Conservation (phyloP, 2,329 filamentous ascomycete species). For the Aschersonia sp. region DNA sequence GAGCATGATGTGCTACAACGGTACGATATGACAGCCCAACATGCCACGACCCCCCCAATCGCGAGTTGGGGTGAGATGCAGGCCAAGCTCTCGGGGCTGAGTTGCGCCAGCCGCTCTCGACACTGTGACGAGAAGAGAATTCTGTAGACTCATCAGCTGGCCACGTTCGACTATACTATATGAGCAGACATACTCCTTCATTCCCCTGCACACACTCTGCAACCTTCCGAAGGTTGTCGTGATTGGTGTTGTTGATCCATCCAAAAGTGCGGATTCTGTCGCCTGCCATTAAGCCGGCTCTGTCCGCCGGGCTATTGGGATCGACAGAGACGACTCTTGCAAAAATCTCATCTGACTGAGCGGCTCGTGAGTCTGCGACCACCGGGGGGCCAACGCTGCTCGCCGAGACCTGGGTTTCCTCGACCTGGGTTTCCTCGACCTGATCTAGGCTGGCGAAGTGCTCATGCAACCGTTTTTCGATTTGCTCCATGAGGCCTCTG, state of each 20-base stretch:
- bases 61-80: slow-evolving; percentile 60
- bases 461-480: slow-evolving; percentile 78
- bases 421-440: slow-evolving; percentile 29
- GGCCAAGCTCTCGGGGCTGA: slow-evolving; percentile 41
- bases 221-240: slow-evolving; percentile 73
- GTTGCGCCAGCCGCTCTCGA: slow-evolving; percentile 30
- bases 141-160: slow-evolving; percentile 27
- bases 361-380: slow-evolving; percentile 15
- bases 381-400: slow-evolving; percentile 13
- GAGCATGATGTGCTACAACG: slow-evolving; percentile 33
- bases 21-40: slow-evolving; percentile 80
- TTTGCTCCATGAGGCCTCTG: slow-evolving; percentile 68
- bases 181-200: slow-evolving; percentile 55
- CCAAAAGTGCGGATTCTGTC: slow-evolving; percentile 81
- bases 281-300: slow-evolving; percentile 64
- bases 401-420: slow-evolving; percentile 14
- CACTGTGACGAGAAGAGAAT: slow-evolving; percentile 54
- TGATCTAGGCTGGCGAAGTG: slow-evolving; percentile 65
- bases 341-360: slow-evolving; percentile 35
- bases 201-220: slow-evolving; percentile 83
- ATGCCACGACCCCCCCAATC: slow-evolving; percentile 86
- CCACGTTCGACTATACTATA: neutral
- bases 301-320: slow-evolving; percentile 62
- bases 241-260: slow-evolving; percentile 66
- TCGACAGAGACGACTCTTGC: slow-evolving; percentile 82